Evolutionary conservation across 768 basidiomycete genomes (phyloP), one percentile per base, ranked within the genome.

Genomic region (Amanita thiersii): DNA sequence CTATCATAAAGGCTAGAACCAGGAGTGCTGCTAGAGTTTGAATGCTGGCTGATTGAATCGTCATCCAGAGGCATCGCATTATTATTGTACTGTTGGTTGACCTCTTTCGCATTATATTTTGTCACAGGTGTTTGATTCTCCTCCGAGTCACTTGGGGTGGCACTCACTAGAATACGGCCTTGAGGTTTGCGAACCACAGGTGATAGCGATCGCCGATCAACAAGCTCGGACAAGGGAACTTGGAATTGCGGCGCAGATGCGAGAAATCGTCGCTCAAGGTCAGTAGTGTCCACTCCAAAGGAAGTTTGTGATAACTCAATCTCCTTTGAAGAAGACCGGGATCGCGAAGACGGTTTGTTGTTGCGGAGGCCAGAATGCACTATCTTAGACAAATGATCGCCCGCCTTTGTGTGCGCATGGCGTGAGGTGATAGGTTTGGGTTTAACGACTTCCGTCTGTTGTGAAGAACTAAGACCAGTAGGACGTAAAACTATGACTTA

Each of bases 191-290:
- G 19, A 31, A 29, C 33, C 20, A 20, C 39, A 23, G 11, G 14
- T 2, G 39, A 30, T n/a, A n/a, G n/a, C 29, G 30, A 23, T 11
- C 30, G 39, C 19, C n/a, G n/a, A n/a, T n/a, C n/a, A n/a, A n/a
- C 73, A 12, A 81, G 63, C 48, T 79, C 72, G 21, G 74, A 72
- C 34, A 84, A 58, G 40, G 82, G 83, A 14, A 76, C 58, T 31
- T 70, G 55, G 39, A 84, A 79, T 38, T 69, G 64, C 47, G 69
- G 72, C 2, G 69, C 58, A 11, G 57, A 55, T 10, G 71, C 66
- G 3, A 80, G 47, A 47, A 68, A 73, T 19, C 55, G 58, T 39
- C 67, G 62, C 20, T 68, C 67, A 6, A 66, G 68, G 44, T 79
- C 70, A 1, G 70, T 65, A n/a, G 68, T 47, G 25, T 65, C 64